phyloP scores from a whole-genome alignment of 148 eudicot species.

The Diospyros lotus region DNA sequence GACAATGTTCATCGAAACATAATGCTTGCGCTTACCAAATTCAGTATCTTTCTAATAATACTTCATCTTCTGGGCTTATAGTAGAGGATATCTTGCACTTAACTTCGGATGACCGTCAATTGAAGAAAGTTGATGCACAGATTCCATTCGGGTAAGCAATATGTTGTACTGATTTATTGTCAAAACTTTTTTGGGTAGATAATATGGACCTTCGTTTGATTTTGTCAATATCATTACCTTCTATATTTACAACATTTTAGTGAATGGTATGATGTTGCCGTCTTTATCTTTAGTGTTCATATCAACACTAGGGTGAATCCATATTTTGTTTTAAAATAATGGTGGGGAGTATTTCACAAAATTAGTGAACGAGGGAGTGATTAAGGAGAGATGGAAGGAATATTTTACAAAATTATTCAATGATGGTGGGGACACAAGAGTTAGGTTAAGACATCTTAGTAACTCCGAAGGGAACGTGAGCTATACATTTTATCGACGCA shows the following conservation, averaged over 20 bases:
- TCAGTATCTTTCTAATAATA: constrained; percentile 51
- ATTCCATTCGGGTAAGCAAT: constrained; percentile 68
- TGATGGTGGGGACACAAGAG: too few relatives aligned
- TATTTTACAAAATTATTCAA: too few relatives aligned
- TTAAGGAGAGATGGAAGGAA: too few relatives aligned
- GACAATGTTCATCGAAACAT: constrained; percentile 33
- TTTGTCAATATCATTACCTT: neutral
- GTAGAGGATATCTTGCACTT: constrained; percentile 77
- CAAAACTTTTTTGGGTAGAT: neutral
- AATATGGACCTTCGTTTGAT: neutral
- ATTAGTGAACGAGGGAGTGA: too few relatives aligned
- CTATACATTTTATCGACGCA: too few relatives aligned
- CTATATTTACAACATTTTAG: neutral
- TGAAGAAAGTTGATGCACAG: constrained; percentile 35
- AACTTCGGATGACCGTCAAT: constrained; percentile 38
- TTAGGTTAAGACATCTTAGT: too few relatives aligned
- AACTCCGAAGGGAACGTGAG: too few relatives aligned
- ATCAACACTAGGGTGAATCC: constrained; percentile 22
- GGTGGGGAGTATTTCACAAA: too few relatives aligned
- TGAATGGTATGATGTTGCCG: neutral
- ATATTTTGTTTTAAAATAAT: neutral
- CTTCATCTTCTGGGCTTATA: constrained; percentile 69
- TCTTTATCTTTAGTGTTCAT: constrained; percentile 1
- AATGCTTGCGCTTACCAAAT: constrained; percentile 53
- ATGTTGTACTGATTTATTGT: neutral